Base-by-base conservation (phyloP, 371 early-diverging fungal genomes). In the Mucor sp. region DNA sequence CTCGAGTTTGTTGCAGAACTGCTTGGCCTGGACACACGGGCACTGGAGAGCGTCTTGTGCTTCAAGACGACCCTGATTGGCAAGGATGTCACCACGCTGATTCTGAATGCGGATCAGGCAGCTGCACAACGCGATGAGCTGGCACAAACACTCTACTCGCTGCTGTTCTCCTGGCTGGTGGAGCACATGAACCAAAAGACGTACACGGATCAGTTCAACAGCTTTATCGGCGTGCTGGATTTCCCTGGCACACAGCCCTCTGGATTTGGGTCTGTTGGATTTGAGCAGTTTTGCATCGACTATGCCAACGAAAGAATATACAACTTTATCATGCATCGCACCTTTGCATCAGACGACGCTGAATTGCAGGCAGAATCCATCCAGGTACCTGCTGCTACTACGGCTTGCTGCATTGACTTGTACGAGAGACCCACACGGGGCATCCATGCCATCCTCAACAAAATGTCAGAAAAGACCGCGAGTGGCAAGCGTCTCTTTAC, bases 151-250 rank as follows among this genome's bases (percentile, higher is more conserved):
- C 84, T 97, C 7, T 97, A 96, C 74, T 88, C 90, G 9, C 85
- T 95, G 14, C 72, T 97, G 35, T 91, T 95, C 70, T 84, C 89
- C 17, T 97, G 96, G 93, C 71, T 98, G 23, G 88, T 96, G 19
- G 97, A 97, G 71, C 90, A 90, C 59, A 84, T 95, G 75, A 97
- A 97, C 76, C 76, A 80, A 23, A 89, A 91, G 43, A 81, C 95
- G 27, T 87, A 90, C 72, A 78, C 85, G n/a, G 84, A 82, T 19
- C 82, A 87, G 3, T 84, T 81, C 43, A 83, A 83, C 48, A 91
- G 90, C 70, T 91, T 92, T 65, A 85, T 95, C 35, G 90, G 90
- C 15, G 60, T 94, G 2, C 71, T 93, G 27, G 92, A 94, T 67
- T 82, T 91, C 66, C 86, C 89, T 11, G 91, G 91, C 3, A 78